These are phyloP conservation scores for Paramecium pentaurelia DNA, from an alignment of 73 alveolate genomes.

Conservation along the genomic window DNA sequence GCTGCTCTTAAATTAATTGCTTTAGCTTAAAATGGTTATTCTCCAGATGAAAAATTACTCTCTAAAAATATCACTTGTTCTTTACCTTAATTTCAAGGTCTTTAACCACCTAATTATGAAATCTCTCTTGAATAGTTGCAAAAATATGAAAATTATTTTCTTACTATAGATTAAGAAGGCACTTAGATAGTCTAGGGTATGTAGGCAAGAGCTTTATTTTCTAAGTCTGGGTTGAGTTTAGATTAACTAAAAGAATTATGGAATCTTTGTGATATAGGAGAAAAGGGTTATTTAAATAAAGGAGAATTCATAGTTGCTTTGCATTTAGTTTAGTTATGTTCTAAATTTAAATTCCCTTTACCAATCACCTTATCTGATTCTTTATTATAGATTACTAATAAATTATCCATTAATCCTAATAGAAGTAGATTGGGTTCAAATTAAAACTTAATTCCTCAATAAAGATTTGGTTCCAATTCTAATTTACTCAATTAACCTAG, in stretches of 20 bases:
- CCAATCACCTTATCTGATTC: neutral
- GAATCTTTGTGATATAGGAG: conserved; percentile 21
- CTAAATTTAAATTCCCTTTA: neutral
- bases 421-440: neutral
- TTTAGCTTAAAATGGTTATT: neutral
- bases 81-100: neutral
- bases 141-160: neutral
- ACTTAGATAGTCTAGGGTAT: neutral
- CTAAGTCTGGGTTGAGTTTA: neutral
- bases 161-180: neutral
- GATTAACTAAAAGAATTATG: conserved; percentile 12
- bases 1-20: conserved; percentile 40
- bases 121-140: neutral
- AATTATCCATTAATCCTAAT: neutral
- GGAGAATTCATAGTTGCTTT: conserved; percentile 32
- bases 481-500: neutral
- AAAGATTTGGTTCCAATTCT: neutral
- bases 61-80: neutral
- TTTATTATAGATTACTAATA: neutral
- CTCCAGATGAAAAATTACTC: neutral
- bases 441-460: neutral
- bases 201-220: neutral
- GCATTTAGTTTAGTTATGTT: neutral
- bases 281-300: conserved; percentile 2
- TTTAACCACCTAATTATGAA: neutral